Base-by-base conservation (phyloP, 306 rosid species). In the Morella rubra region DNA sequence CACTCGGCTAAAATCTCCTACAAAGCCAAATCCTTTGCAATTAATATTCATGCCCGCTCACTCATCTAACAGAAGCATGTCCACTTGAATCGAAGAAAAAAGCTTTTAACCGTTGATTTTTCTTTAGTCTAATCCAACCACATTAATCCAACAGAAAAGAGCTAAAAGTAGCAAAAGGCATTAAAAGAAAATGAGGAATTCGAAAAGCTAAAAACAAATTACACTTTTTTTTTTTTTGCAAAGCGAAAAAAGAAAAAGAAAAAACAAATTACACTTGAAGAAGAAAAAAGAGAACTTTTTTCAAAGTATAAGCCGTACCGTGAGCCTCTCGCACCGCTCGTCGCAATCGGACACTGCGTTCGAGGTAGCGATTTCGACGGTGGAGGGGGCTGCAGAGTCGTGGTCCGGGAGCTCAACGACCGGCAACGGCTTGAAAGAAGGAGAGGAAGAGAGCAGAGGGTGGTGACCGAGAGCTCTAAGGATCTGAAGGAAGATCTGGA, bases 401-500 rank as follows among this genome's bases (percentile, higher is more conserved):
- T 69, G 81, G 24, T 89, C 91, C 15, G 76, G 78, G 67, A 88
- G 88, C 74, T 95, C 98, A 78, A 91, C 84, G 0, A 85, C 90
- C 22, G 99, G 97, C 73, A 95, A 74, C 77, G 96, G 89, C 76
- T 87, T 91, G 87, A 95, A 95, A 67, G 96, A 72, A 55, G 89
- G 54, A 44, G 93, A 81, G 37, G 91, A 84, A 73, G 99, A 95
- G 82, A 95, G 92, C 4, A 95, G 76, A 61, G 96, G 91, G 15
- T 88, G 90, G 87, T 92, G 93, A 1, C 90, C 93, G 8, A 96
- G 83, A 75, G 91, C 84, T 83, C 93, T 86, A 84, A 95, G 89
- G 88, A 90, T 84, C 85, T 84, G 96, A 20, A 84, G 74, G 83
- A 95, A 92, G 97, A 95, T 90, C 90, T 89, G 98, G 80, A 89